These are phyloP conservation scores for Agapanthus africanus DNA, from an alignment of 106 monocot genomes.

Conservation along the genomic window DNA sequence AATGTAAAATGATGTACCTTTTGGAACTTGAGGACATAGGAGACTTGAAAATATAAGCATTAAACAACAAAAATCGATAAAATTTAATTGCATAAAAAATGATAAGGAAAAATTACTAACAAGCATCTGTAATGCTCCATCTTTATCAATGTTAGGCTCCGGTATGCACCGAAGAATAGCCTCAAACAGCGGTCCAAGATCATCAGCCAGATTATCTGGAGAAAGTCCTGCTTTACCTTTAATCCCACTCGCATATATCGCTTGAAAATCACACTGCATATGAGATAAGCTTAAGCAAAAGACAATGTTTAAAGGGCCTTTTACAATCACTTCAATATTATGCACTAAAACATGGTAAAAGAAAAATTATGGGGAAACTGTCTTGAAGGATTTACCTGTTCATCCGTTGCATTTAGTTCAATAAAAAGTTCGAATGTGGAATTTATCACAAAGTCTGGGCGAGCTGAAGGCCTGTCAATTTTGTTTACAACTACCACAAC, in stretches of 20 bases:
- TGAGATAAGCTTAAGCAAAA: slow-evolving; percentile 6
- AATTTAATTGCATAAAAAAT: slow-evolving; percentile 5
- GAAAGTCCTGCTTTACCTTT: slow-evolving; percentile 91
- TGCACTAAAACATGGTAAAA: neutral
- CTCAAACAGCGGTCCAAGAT: slow-evolving; percentile 97
- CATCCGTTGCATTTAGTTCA: slow-evolving; percentile 97
- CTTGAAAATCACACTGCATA: slow-evolving; percentile 97
- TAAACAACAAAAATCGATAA: neutral
- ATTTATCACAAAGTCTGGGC: slow-evolving; percentile 91
- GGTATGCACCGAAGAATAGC: slow-evolving; percentile 96
- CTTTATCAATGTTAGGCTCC: slow-evolving; percentile 78
- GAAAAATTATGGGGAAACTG: neutral
- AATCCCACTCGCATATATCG: slow-evolving; percentile 93
- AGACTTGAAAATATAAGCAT: neutral
- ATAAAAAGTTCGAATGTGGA: slow-evolving; percentile 99
- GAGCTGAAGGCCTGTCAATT: slow-evolving; percentile 87
- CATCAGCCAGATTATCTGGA: slow-evolving; percentile 81
- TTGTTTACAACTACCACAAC: slow-evolving; percentile 96
- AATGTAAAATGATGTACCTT: slow-evolving; percentile 3
- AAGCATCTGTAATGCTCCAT: slow-evolving; percentile 91
- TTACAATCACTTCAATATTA: neutral
- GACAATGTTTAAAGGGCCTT: neutral
- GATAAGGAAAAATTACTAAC: slow-evolving; percentile 34
- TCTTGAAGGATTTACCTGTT: slow-evolving; percentile 53
- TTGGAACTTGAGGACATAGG: neutral